Evolutionary conservation across 1,284 basidiomycete species (phyloP).

Genomic region (Tylopilus sp.): DNA sequence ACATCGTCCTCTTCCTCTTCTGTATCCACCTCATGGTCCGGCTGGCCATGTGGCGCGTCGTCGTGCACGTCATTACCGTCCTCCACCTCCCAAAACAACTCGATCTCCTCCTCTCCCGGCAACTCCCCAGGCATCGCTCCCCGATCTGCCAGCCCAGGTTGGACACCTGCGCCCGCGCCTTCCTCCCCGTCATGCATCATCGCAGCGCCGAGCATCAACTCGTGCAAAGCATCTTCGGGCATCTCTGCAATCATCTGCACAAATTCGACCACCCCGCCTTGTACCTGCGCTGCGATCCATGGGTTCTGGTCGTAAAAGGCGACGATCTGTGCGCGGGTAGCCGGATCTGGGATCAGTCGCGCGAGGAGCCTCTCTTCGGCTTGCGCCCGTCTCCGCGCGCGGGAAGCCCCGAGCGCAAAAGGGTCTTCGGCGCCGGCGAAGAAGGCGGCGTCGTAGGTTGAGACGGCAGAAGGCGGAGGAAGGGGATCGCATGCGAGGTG

Average conservation of each 20-base stretch:
- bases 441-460: slow-evolving; percentile 64
- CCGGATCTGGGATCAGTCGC: slow-evolving; percentile 53
- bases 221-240: slow-evolving; percentile 55
- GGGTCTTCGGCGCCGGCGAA: slow-evolving; percentile 61
- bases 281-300: slow-evolving; percentile 52
- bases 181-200: slow-evolving; percentile 30
- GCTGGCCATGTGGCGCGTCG: neutral
- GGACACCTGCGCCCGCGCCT: slow-evolving; percentile 35
- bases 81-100: slow-evolving; percentile 25
- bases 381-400: slow-evolving; percentile 41
- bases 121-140: slow-evolving; percentile 37
- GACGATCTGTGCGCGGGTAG: slow-evolving; percentile 52
- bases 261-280: slow-evolving; percentile 61
- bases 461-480: slow-evolving; percentile 58
- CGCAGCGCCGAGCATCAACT: slow-evolving; percentile 47
- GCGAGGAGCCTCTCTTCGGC: slow-evolving; percentile 48
- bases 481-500: slow-evolving; percentile 77
- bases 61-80: slow-evolving; percentile 20
- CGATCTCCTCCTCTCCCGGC: slow-evolving; percentile 16
- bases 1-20: slow-evolving; percentile 35
- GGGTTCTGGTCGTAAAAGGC: slow-evolving; percentile 25
- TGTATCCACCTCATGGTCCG: slow-evolving; percentile 17
- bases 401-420: slow-evolving; percentile 28
- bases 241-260: slow-evolving; percentile 54
- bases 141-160: slow-evolving; percentile 38